phyloP scores from a whole-genome alignment of 2,329 filamentous ascomycete genomes.

The Endothia cerciana region DNA sequence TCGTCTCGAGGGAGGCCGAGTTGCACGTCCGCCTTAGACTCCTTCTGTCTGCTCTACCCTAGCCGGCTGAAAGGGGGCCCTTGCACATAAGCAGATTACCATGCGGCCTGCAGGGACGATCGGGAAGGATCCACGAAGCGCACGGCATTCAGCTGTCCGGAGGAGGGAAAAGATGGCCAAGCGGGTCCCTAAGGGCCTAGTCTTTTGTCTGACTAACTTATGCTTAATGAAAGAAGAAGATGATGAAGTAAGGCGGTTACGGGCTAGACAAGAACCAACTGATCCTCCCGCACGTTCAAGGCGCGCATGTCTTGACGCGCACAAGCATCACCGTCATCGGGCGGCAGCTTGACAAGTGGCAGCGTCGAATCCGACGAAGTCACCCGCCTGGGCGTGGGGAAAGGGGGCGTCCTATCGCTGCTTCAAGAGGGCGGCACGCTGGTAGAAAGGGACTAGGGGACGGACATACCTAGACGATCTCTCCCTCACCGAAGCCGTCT shows the following conservation, averaged over 20 bases:
- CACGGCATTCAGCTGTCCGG: neutral
- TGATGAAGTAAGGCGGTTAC: neutral
- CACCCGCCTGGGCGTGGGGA: neutral
- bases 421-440: neutral
- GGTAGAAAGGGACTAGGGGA: neutral
- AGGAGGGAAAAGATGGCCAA: neutral
- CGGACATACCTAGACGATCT: neutral
- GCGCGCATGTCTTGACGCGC: neutral
- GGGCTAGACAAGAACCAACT: neutral
- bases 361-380: neutral
- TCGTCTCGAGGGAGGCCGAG: neutral
- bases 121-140: neutral
- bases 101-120: neutral
- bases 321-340: neutral
- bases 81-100: neutral
- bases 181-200: neutral
- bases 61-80: neutral
- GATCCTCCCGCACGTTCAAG: neutral
- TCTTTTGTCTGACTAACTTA: slow-evolving; percentile 2
- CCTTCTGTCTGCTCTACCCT: neutral
- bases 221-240: too few species aligned
- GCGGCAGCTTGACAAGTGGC: neutral
- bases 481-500: neutral
- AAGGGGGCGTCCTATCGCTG: neutral
- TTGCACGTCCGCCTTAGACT: neutral